Conservation (phyloP, 2,329 filamentous ascomycete species). For the Coniochaeta sp. region DNA sequence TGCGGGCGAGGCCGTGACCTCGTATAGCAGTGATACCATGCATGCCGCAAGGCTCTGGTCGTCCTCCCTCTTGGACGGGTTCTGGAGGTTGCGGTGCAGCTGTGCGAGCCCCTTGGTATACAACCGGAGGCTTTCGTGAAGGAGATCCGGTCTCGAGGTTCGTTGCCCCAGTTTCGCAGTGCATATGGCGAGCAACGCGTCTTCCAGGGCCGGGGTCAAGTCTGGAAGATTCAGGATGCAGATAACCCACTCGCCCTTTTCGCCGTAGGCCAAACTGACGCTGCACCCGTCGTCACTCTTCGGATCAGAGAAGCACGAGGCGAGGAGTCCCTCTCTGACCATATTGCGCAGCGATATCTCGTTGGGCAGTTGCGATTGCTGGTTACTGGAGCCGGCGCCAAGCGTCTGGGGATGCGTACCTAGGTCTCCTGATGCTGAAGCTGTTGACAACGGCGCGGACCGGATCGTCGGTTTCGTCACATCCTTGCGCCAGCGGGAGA, state of each 20-base stretch:
- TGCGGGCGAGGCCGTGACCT: constrained; percentile 15
- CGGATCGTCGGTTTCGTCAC: background rate
- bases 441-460: background rate
- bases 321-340: background rate
- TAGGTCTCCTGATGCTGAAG: background rate
- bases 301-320: background rate
- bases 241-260: constrained; percentile 1
- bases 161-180: constrained; percentile 6
- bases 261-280: background rate
- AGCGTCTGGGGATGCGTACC: no score
- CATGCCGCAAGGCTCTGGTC: constrained; percentile 14
- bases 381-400: background rate
- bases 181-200: constrained; percentile 5
- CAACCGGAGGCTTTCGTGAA: constrained; percentile 5
- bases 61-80: background rate
- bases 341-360: background rate
- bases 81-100: background rate
- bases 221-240: constrained; percentile 4
- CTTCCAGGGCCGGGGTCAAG: constrained; percentile 4
- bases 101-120: constrained; percentile 5
- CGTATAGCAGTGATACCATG: constrained; percentile 14
- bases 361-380: background rate
- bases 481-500: constrained; percentile 6
- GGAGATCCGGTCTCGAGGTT: background rate
- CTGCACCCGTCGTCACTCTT: no score